Conservation (phyloP, 2,329 filamentous ascomycete genomes). For the Colletotrichum theobromicola region DNA sequence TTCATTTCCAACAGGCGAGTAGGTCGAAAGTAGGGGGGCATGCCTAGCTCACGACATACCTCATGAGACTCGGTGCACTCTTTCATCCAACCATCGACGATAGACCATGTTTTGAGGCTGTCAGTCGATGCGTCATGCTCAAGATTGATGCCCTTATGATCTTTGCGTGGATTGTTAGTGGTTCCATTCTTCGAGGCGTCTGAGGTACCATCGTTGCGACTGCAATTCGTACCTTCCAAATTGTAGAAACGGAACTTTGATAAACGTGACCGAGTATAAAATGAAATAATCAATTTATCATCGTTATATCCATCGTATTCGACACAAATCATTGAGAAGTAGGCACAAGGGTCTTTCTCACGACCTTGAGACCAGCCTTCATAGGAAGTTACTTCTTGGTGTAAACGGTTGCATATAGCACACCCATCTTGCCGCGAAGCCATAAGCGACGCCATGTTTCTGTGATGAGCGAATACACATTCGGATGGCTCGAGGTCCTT, state of each 20-base stretch:
- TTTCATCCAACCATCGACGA: background rate
- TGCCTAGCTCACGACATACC: background rate
- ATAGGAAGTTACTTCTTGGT: too few relatives aligned
- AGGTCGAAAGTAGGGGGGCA: background rate
- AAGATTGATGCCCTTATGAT: background rate
- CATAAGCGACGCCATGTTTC: background rate
- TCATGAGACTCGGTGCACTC: background rate
- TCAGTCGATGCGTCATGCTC: background rate
- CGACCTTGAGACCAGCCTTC: too few relatives aligned
- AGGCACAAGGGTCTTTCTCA: accelerated
- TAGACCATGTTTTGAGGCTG: background rate
- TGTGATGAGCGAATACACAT: background rate
- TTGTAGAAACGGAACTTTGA: too few relatives aligned
- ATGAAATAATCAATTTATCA: too few relatives aligned
- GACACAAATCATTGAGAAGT: too few relatives aligned
- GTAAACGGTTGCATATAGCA: background rate
- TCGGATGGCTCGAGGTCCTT: accelerated
- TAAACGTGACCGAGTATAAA: too few relatives aligned
- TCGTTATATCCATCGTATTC: too few relatives aligned
- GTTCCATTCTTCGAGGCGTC: too few relatives aligned
- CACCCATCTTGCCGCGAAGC: background rate
- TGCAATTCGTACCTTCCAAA: too few relatives aligned
- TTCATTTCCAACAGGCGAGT: background rate
- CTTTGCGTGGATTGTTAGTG: too few relatives aligned
- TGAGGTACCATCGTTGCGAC: too few relatives aligned